Evolutionary conservation across 2,329 filamentous ascomycete species (phyloP), one percentile per base, ranked within the genome.

Genomic region (Apiospora arundinis): DNA sequence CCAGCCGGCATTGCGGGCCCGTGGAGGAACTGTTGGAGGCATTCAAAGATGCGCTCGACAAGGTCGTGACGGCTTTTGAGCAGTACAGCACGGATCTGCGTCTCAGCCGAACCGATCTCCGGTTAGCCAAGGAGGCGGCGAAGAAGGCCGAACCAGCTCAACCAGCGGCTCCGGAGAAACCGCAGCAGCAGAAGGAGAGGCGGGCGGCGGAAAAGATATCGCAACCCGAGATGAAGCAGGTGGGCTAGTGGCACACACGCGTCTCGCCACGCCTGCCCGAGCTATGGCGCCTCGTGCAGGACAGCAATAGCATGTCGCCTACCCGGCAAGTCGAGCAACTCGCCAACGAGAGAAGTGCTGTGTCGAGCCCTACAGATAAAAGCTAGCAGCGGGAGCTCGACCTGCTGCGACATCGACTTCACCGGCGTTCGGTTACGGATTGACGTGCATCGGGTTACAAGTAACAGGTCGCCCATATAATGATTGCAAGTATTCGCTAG

Each of bases 11-110:
- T 60, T 85, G 85, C 40, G 84, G 86, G 0, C 93, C 95, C 76
- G 91, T 97, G n/a, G 90, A 95, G 25, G 85, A 89, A 52, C 85
- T 97, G 14, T 75, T 94, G 63, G 83, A 86, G 21, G 88, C 89
- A 21, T 79, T 98, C 75, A 92, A 89, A 78, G 84, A 83, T 4
- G 91, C 91, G 0, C 83, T 98, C 65, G 83, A 84, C 56, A 87
- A 90, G 70, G 84, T 98, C 5, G 76, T 98, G 46, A 80, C 83
- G 14, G 90, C 88, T 28, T 98, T 97, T 82, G 92, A 91, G 71
- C 89, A 90, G 71, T 98, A 95, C 80, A 87, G 92, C 74, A 83
- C 85, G 46, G 91, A 93, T 73, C 83, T 97, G 75, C 89, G 92
- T 65, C 82, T 98, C 74, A 91, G 86, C 49, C 85, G 88, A 73